phyloP scores from a whole-genome alignment of 2,329 filamentous ascomycete genomes.

The Tolypocladium tundrense region DNA sequence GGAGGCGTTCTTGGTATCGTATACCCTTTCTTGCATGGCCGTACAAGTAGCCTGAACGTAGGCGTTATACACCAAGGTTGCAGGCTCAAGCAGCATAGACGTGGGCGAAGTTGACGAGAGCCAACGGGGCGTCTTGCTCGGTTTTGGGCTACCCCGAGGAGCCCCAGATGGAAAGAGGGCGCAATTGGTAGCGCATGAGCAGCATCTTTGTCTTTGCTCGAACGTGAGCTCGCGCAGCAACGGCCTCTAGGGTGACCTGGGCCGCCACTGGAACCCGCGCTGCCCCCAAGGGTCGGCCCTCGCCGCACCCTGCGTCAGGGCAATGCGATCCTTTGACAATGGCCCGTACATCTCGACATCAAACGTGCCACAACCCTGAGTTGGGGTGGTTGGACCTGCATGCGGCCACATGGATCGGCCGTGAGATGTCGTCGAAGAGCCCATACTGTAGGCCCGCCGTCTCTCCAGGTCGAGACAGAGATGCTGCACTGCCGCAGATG shows the following conservation, averaged over 20 bases:
- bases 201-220: background rate
- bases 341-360: background rate
- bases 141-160: background rate
- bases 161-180: background rate
- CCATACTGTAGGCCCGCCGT: background rate
- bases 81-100: background rate
- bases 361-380: background rate
- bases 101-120: background rate
- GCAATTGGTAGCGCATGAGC: background rate
- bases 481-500: background rate
- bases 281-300: background rate
- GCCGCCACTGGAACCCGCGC: background rate
- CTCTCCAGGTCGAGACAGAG: background rate
- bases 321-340: background rate
- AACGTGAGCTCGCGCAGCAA: background rate
- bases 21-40: background rate
- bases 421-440: background rate
- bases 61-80: background rate
- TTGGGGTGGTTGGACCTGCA: background rate
- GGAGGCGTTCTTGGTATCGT: too few relatives aligned
- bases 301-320: background rate
- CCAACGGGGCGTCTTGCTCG: background rate
- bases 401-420: background rate
- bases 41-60: background rate
- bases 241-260: background rate